A percentile compares a stretch with the other conserved stretches of the same genome.
Evolutionary conservation across 1,139 yeast genomes (phyloP).

Genomic region (Nematodospora anomalae): DNA sequence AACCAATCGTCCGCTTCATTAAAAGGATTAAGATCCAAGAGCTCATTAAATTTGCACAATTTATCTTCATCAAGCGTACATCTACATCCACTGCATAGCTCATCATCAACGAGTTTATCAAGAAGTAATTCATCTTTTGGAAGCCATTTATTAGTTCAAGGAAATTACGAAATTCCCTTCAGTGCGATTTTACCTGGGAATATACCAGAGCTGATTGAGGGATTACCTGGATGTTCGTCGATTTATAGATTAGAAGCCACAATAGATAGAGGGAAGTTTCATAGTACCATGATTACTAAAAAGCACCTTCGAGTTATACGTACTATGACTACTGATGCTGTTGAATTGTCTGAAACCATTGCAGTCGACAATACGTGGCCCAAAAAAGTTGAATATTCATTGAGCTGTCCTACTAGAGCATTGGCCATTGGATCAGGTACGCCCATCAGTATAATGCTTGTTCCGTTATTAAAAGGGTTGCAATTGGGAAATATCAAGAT

Average conservation of each 20-base stretch:
- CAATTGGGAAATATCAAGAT: constrained; percentile 70
- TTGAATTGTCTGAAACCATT: constrained; percentile 87
- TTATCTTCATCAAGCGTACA: constrained; percentile 19
- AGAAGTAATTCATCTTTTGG: background rate
- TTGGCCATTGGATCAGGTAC: constrained; percentile 84
- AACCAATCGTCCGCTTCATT: constrained; percentile 38
- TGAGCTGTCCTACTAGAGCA: constrained; percentile 85
- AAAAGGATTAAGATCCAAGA: constrained; percentile 31
- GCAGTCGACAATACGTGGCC: constrained; percentile 98
- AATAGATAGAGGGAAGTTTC: constrained; percentile 81
- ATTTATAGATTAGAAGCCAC: constrained; percentile 75
- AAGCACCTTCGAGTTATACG: constrained; percentile 83
- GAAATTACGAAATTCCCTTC: constrained; percentile 91
- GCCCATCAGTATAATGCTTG: constrained; percentile 67
- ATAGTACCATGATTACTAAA: constrained; percentile 61
- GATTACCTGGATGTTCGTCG: constrained; percentile 82
- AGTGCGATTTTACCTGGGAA: constrained; percentile 82
- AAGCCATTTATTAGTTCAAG: constrained; percentile 50
- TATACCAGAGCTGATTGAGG: constrained; percentile 86
- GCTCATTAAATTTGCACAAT: constrained; percentile 27
- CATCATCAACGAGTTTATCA: constrained; percentile 16
- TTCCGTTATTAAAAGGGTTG: constrained; percentile 82
- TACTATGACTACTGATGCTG: constrained; percentile 83
- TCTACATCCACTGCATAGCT: constrained; percentile 10
- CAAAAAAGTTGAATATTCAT: constrained; percentile 82